These are phyloP conservation scores for Echeveria elegans DNA, from an alignment of 164 flowering plant genomes.

Conservation along the genomic window DNA sequence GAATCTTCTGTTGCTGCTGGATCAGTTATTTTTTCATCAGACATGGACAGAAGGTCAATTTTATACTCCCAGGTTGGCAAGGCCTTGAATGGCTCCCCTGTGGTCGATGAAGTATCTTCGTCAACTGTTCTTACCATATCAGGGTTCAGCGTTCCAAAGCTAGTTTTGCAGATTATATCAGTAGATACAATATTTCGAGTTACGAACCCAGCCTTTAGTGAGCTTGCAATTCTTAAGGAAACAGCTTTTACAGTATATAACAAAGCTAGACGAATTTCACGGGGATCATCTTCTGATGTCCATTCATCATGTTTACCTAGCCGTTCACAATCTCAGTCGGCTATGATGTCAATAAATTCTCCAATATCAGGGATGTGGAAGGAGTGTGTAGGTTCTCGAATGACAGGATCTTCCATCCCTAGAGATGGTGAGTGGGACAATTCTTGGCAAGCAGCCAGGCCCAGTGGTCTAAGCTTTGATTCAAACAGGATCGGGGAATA, in stretches of 20 bases:
- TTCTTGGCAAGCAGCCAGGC: conserved; percentile 71
- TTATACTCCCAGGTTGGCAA: conserved; percentile 67
- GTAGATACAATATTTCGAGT: conserved; percentile 83
- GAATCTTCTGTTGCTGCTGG: conserved; percentile 79
- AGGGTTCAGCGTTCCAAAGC: conserved; percentile 75
- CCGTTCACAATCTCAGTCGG: conserved; percentile 41
- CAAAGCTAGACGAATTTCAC: conserved; percentile 78
- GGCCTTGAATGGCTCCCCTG: conserved; percentile 60
- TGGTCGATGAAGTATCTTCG: conserved; percentile 71
- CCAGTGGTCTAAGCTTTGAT: conserved; percentile 56
- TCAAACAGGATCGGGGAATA: conserved; percentile 45
- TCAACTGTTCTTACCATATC: conserved; percentile 61
- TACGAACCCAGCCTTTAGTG: conserved; percentile 60
- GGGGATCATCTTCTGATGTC: conserved; percentile 41
- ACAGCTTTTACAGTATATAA: conserved; percentile 91
- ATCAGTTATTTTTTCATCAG: conserved; percentile 46
- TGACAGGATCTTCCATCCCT: conserved; percentile 49
- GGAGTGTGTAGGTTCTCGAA: conserved; percentile 62
- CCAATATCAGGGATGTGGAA: conserved; percentile 79
- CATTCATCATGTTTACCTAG: conserved; percentile 46
- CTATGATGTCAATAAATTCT: conserved; percentile 53
- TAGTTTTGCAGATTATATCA: conserved; percentile 85
- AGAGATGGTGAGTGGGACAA: conserved; percentile 92
- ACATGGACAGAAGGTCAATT: conserved; percentile 62
- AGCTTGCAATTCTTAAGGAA: conserved; percentile 80